phyloP scores from a whole-genome alignment of 305 asterid species.

The Solanum aculeatissimum region DNA sequence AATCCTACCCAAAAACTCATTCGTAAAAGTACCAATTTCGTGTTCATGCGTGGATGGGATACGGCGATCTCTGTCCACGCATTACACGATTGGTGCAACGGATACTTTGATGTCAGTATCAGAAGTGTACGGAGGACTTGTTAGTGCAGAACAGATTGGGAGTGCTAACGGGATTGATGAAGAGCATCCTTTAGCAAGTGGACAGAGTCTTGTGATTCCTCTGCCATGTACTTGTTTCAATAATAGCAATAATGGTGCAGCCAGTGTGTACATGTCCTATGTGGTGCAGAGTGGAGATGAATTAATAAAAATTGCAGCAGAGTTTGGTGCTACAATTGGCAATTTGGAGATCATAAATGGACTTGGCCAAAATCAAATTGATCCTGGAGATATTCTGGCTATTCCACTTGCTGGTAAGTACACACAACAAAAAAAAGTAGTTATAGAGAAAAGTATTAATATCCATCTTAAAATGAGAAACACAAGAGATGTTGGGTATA shows the following conservation, averaged over 20 bases:
- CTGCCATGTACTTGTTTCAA: conserved; percentile 9
- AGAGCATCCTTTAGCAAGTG: background rate
- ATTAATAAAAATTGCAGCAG: background rate
- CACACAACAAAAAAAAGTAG: background rate
- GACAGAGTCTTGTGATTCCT: conserved; percentile 3
- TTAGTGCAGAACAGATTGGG: conserved; percentile 3
- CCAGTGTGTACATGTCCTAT: conserved; percentile 7
- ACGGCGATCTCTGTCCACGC: conserved; percentile 2
- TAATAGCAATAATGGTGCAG: background rate
- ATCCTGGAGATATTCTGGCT: conserved; percentile 10
- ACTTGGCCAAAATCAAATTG: conserved; percentile 4
- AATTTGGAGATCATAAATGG: conserved; percentile 9
- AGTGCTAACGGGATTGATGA: background rate
- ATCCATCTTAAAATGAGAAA: too few relatives aligned
- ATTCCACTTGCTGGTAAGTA: conserved; percentile 8
- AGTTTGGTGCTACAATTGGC: background rate
- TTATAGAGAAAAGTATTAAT: too few relatives aligned
- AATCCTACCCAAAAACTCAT: background rate
- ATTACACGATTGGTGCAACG: background rate
- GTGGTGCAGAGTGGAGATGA: conserved; percentile 5
- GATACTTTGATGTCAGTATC: conserved; percentile 7
- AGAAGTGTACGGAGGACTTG: conserved; percentile 6
- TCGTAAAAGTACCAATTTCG: background rate
- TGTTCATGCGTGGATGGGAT: conserved; percentile 5
- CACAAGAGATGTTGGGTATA: too few relatives aligned